Evolutionary conservation across 2,329 filamentous ascomycete species (phyloP).

Genomic region (Zymoseptoria brevis): DNA sequence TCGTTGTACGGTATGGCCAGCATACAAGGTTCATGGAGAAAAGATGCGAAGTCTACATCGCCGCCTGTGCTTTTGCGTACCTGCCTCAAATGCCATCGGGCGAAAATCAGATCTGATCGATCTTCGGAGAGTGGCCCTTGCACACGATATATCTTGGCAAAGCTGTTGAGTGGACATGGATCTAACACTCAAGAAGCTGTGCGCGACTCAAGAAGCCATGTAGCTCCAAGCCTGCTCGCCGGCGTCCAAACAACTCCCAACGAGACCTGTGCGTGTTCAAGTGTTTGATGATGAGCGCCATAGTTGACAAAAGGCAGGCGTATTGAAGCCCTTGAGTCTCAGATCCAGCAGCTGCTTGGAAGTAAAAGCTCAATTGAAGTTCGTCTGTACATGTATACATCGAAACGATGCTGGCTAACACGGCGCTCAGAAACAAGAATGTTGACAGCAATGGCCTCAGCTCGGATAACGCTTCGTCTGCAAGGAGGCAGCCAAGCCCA

Average conservation of each 20-base stretch:
- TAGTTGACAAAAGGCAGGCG: neutral
- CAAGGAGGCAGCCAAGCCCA: neutral
- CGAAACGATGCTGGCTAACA: neutral
- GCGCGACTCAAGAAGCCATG: neutral
- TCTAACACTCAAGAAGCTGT: neutral
- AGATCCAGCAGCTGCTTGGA: neutral
- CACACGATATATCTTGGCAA: neutral
- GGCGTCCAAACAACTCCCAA: neutral
- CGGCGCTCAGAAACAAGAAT: neutral
- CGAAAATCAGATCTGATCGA: neutral
- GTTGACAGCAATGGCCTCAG: neutral
- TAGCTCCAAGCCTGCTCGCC: neutral
- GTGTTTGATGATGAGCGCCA: neutral
- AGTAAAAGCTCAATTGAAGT: neutral
- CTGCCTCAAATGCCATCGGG: neutral
- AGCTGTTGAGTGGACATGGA: neutral
- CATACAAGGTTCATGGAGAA: neutral
- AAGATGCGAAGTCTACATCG: neutral
- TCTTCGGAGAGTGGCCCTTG: neutral
- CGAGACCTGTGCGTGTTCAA: neutral
- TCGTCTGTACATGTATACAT: neutral
- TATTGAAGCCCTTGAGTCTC: neutral
- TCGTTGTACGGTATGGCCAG: neutral
- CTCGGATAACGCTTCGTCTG: neutral
- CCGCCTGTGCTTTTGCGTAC: neutral